Percentiles rank a stretch among this genome's conserved stretches.
phyloP scores from a whole-genome alignment of 2,329 filamentous ascomycete species.

The Ophiocordyceps camponoti-rufipedis region DNA sequence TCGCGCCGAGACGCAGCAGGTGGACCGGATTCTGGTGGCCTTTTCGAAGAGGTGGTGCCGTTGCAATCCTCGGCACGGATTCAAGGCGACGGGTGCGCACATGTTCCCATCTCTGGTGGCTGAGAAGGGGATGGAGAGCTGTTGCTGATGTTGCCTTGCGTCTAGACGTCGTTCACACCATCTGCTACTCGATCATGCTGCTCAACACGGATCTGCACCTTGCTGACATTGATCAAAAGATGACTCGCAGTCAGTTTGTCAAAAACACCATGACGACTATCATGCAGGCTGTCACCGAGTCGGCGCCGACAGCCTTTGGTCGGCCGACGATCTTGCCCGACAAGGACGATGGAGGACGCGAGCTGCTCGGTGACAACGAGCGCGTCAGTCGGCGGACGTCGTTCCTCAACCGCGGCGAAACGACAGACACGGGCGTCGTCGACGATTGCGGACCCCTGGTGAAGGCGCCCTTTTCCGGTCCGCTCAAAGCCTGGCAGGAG shows the following conservation, averaged over 20 bases:
- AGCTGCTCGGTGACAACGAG: slow-evolving; percentile 17
- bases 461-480: slow-evolving; percentile 55
- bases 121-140: too few relatives aligned
- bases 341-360: slow-evolving; percentile 12
- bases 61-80: slow-evolving; percentile 84
- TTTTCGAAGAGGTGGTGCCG: slow-evolving; percentile 84
- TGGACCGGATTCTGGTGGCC: slow-evolving; percentile 81
- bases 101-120: not conserved
- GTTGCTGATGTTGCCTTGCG: slow-evolving; percentile 9
- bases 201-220: slow-evolving; percentile 92
- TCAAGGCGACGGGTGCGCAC: slow-evolving; percentile 58
- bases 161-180: slow-evolving; percentile 83
- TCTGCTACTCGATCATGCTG: slow-evolving; percentile 88
- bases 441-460: slow-evolving; percentile 61
- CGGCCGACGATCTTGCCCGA: slow-evolving; percentile 36
- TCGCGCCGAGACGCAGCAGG: slow-evolving; percentile 87
- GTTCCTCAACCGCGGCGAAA: slow-evolving; percentile 25
- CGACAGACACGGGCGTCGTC: slow-evolving; percentile 15
- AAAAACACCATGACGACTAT: slow-evolving; percentile 94
- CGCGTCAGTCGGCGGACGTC: slow-evolving; percentile 25
- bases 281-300: slow-evolving; percentile 54
- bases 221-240: slow-evolving; percentile 89
- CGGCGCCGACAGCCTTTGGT: slow-evolving; percentile 48
- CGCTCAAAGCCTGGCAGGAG: slow-evolving; percentile 65
- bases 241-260: slow-evolving; percentile 87